Conservation (phyloP, 2,329 filamentous ascomycete species). For the Talaromyces sp. region DNA sequence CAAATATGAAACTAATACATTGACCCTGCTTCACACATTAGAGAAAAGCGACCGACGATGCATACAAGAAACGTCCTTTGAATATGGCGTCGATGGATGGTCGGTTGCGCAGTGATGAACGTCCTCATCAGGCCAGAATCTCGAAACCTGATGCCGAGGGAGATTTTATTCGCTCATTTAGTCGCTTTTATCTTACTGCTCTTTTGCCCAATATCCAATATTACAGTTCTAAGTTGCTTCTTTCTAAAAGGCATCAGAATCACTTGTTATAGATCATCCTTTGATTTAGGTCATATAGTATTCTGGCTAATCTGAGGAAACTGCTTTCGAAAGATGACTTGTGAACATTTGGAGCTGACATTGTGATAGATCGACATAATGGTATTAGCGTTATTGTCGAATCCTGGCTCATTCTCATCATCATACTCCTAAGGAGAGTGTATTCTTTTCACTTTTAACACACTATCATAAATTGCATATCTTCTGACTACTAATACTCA, state of each 20-base stretch:
- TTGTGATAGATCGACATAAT: not conserved
- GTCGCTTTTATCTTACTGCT: not conserved
- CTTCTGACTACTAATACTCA: constrained; percentile 3
- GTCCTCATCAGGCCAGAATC: too few relatives aligned
- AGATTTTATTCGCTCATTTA: not conserved
- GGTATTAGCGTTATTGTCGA: constrained; percentile 6
- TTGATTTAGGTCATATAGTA: not conserved
- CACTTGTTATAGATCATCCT: not conserved
- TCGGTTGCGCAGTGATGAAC: too few relatives aligned
- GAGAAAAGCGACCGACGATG: too few relatives aligned
- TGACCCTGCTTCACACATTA: too few relatives aligned
- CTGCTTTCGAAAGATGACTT: not conserved
- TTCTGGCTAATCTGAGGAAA: not conserved
- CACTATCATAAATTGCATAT: constrained; percentile 3
- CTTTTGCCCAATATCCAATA: not conserved
- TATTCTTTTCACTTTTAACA: constrained; percentile 2
- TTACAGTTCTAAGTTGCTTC: not conserved
- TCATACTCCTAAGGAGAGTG: not conserved
- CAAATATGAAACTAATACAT: too few relatives aligned
- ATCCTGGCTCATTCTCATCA: not conserved
- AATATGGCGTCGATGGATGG: too few relatives aligned
- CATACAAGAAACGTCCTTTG: too few relatives aligned
- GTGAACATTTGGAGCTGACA: constrained; percentile 1
- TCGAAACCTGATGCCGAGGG: too few relatives aligned
- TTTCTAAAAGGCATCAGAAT: not conserved